phyloP scores from a whole-genome alignment of 2,329 filamentous ascomycete genomes.

The Sporothrix protearum region DNA sequence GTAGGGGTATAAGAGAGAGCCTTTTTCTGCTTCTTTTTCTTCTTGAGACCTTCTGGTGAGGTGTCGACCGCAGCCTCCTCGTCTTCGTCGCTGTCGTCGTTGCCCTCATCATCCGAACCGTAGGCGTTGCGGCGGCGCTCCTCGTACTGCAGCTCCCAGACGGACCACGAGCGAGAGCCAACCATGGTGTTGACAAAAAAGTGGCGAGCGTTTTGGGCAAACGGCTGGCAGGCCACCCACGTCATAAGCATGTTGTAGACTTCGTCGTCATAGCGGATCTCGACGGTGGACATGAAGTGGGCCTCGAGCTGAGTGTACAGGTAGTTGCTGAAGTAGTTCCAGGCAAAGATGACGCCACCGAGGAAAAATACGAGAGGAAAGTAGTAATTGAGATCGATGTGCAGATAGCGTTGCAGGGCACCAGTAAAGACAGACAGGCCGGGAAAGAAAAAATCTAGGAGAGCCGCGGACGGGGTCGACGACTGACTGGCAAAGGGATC shows the following conservation, averaged over 20 bases:
- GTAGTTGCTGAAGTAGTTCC: slow-evolving; percentile 51
- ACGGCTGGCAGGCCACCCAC: slow-evolving; percentile 63
- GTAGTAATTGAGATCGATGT: slow-evolving; percentile 61
- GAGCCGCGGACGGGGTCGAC: slow-evolving; percentile 25
- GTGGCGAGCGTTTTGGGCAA: slow-evolving; percentile 55
- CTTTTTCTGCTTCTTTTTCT: slow-evolving; percentile 42
- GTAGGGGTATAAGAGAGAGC: slow-evolving; percentile 61
- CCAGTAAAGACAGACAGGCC: slow-evolving; percentile 59
- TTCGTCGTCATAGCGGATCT: slow-evolving; percentile 66
- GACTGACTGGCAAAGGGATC: slow-evolving; percentile 14
- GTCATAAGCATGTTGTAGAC: slow-evolving; percentile 70
- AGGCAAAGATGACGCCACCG: slow-evolving; percentile 48
- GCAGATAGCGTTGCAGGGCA: slow-evolving; percentile 53
- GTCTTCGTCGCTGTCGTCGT: slow-evolving; percentile 31
- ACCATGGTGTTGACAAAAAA: slow-evolving; percentile 64
- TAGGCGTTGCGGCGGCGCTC: slow-evolving; percentile 38
- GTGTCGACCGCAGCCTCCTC: slow-evolving; percentile 26
- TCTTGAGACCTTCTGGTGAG: slow-evolving; percentile 14
- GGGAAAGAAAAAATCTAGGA: slow-evolving; percentile 63
- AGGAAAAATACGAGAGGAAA: slow-evolving; percentile 54
- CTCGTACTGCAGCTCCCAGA: slow-evolving; percentile 46
- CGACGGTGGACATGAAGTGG: slow-evolving; percentile 62
- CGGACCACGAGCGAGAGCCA: slow-evolving; percentile 49
- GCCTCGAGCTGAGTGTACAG: slow-evolving; percentile 47
- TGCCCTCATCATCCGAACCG: slow-evolving; percentile 41